phyloP scores from a whole-genome alignment of 73 alveolate species.

The Paramecium octaurelia region DNA sequence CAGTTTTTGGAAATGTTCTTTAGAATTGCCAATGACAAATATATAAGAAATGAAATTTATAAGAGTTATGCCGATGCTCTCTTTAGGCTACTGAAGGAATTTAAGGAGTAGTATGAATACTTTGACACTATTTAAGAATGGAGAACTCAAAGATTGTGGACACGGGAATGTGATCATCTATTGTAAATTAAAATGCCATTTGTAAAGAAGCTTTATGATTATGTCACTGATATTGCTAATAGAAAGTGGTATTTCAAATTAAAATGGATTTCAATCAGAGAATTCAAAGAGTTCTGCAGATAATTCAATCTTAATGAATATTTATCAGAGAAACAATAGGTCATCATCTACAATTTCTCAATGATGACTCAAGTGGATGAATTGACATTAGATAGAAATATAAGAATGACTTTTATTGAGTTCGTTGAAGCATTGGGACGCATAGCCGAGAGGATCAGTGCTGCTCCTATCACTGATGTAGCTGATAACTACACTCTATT shows the following conservation, averaged over 20 bases:
- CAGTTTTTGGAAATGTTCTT: constrained; percentile 69
- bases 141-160: constrained; percentile 68
- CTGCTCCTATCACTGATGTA: constrained; percentile 49
- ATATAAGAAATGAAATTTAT: constrained; percentile 47
- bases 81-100: constrained; percentile 47
- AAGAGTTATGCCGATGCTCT: constrained; percentile 65
- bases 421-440: constrained; percentile 82
- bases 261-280: constrained; percentile 72
- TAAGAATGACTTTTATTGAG: constrained; percentile 75
- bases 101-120: not conserved
- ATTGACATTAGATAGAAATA: constrained; percentile 74
- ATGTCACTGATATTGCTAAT: constrained; percentile 42
- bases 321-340: constrained; percentile 76
- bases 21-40: constrained; percentile 72
- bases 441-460: constrained; percentile 68
- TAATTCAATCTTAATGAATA: constrained; percentile 74
- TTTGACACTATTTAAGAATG: constrained; percentile 61
- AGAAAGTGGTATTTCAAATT: constrained; percentile 45
- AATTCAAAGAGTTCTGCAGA: constrained; percentile 69
- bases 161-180: constrained; percentile 65
- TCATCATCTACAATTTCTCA: constrained; percentile 71
- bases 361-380: constrained; percentile 87
- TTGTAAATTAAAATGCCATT: constrained; percentile 57
- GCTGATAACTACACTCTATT: not conserved
- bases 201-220: constrained; percentile 64